Evolutionary conservation across 2,329 filamentous ascomycete species (phyloP), one percentile per base, ranked within the genome.

Genomic region (Trematosphaeria pertusa): DNA sequence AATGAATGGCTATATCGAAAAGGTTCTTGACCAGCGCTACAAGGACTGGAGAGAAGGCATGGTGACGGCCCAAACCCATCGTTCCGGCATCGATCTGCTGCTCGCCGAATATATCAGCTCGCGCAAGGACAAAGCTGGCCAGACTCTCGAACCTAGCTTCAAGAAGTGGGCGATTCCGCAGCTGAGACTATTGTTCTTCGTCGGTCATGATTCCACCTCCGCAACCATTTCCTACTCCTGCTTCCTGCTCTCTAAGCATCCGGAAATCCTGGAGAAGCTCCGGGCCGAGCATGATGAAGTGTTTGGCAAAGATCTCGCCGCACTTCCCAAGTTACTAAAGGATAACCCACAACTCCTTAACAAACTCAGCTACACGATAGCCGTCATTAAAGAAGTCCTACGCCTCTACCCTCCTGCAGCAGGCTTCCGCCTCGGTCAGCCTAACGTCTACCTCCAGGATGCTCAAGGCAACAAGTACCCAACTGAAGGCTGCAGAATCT

Each of bases 351-450:
- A 58, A 17, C 21, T 64, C 15, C 41, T 65, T 32, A 67, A 63
- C 46, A 37, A 55, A 11, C 43, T 68, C 9, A 43, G 49, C 5
- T 62, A 64, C 39, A 62, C 54, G 2, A 43, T 41, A 11, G 64
- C 64, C 12, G 50, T 63, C 15, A 59, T 69, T 30, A 66, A 66
- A 51, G 65, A 69, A 37, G 52, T 56, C 1, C 48, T 69, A 3
- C 54, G 65, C 6, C 32, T 69, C 5, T 69, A 50, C 34, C 60
- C 64, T 5, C 52, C 56, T 2, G 61, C 53, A 21, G 10, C 28
- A 15, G 36, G 35, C 15, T 20, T 51, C n/a, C 43, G 48, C 21
- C 11, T 14, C 5, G 48, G 48, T 12, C 11, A n/a, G 12, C 43
- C 43, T 8, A 38, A 20, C 11, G 22, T 48, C 15, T 24, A 14